These are phyloP conservation scores for Ophiostoma novo-ulmi DNA, from an alignment of 2,329 filamentous ascomycete species.

Conservation along the genomic window DNA sequence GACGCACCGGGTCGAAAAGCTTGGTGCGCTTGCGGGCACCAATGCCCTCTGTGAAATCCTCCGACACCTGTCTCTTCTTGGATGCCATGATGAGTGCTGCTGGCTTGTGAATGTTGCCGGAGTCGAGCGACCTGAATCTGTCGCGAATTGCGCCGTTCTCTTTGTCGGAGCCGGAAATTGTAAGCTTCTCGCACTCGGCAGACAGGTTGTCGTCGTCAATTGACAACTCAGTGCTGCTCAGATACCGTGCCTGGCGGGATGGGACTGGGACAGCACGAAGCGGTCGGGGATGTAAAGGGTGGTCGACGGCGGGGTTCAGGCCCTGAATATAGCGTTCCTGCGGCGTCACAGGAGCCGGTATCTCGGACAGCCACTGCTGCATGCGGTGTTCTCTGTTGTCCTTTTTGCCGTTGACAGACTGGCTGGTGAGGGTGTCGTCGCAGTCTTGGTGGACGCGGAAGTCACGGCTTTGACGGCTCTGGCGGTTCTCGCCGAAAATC, in stretches of 20 bases:
- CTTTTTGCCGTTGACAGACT: neutral
- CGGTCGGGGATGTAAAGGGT: conserved; percentile 28
- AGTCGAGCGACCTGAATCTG: neutral
- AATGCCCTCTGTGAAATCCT: conserved; percentile 9
- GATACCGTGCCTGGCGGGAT: conserved; percentile 12
- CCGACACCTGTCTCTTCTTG: conserved; percentile 24
- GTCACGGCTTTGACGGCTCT: neutral
- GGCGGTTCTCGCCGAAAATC: neutral
- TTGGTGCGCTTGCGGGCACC: conserved; percentile 24
- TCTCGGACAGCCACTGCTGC: conserved; percentile 27
- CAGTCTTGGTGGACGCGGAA: neutral
- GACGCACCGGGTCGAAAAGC: conserved; percentile 25
- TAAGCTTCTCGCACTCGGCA: conserved; percentile 18
- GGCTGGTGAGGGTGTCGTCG: neutral
- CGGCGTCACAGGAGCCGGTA: conserved; percentile 25
- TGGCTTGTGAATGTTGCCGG: neutral
- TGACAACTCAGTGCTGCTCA: conserved; percentile 8
- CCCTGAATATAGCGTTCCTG: conserved; percentile 28
- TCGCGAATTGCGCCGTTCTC: conserved; percentile 17
- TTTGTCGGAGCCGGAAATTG: conserved; percentile 19
- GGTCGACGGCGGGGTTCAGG: conserved; percentile 24
- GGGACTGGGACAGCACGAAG: conserved; percentile 18
- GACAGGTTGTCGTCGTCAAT: conserved; percentile 8
- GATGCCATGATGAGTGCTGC: neutral
- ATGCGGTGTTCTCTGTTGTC: conserved; percentile 23